These are phyloP conservation scores for Chaetomium cochliodes DNA, from an alignment of 495 filamentous ascomycete species.

Conservation along the genomic window DNA sequence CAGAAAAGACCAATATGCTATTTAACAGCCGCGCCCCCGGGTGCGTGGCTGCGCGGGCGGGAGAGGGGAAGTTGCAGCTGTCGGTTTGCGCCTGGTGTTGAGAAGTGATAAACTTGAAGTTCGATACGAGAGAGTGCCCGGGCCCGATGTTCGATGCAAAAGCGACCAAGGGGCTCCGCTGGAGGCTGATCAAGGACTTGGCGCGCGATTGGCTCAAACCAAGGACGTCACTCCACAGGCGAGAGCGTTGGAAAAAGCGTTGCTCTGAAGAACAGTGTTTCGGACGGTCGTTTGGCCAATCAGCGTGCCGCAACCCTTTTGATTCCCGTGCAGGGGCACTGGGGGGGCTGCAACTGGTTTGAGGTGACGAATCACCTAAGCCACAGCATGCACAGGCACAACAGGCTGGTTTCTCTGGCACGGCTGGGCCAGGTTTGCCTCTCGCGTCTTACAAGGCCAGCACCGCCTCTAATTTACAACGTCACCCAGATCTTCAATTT, in stretches of 20 bases:
- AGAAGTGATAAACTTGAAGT: background rate
- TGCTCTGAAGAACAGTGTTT: background rate
- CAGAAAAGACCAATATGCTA: background rate
- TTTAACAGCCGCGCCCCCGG: background rate
- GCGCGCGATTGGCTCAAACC: background rate
- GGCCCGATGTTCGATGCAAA: background rate
- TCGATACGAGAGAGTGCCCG: background rate
- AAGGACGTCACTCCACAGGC: background rate
- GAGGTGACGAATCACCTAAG: constrained; percentile 1
- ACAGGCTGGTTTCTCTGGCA: too few species aligned
- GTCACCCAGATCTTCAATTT: background rate
- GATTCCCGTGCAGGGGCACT: background rate
- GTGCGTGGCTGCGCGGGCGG: background rate
- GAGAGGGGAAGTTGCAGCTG: background rate
- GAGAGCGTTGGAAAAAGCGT: background rate
- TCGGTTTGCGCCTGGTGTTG: constrained; percentile 2
- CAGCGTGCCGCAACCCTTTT: background rate
- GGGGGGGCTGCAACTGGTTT: background rate
- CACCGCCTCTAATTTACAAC: constrained; percentile 1
- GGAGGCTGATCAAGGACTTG: background rate
- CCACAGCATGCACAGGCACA: background rate
- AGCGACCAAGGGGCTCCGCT: background rate
- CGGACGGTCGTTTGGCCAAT: constrained; percentile 3
- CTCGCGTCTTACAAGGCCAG: constrained; percentile 1
- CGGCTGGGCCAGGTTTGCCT: background rate